Evolutionary conservation across 2,329 filamentous ascomycete genomes (phyloP).

Genomic region (Madurella fahalii): DNA sequence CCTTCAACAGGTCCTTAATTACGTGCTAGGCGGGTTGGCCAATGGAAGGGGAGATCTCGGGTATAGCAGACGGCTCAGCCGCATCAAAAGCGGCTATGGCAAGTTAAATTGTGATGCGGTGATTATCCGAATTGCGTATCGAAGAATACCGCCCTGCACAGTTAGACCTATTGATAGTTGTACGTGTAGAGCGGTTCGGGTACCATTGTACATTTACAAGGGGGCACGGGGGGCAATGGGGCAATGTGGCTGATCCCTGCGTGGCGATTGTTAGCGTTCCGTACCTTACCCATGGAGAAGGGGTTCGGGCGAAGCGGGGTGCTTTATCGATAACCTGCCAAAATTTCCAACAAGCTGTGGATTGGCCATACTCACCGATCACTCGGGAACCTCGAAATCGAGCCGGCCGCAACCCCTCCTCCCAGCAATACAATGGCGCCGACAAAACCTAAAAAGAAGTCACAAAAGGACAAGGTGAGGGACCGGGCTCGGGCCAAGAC

Average conservation of each 20-base stretch:
- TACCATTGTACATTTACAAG: too few species aligned
- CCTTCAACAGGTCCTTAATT: background rate
- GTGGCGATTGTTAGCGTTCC: too few species aligned
- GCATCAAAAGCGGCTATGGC: too few species aligned
- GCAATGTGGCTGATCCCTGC: too few species aligned
- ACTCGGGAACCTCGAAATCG: background rate
- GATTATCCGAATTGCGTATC: too few species aligned
- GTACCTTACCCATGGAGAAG: too few species aligned
- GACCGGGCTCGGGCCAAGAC: slow-evolving; percentile 21
- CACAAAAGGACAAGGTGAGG: slow-evolving; percentile 20
- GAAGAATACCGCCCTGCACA: too few species aligned
- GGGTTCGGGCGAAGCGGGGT: background rate
- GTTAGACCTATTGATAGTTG: too few species aligned
- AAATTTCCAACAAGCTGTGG: slow-evolving; percentile 10
- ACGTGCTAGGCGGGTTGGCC: background rate
- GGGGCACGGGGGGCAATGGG: too few species aligned
- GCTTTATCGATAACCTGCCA: slow-evolving; percentile 5
- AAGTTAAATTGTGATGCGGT: too few species aligned
- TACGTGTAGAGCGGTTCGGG: background rate
- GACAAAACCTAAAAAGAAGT: slow-evolving; percentile 26
- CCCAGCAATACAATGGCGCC: slow-evolving; percentile 21
- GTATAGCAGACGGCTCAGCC: too few species aligned
- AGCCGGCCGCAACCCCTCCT: background rate
- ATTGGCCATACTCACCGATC: background rate
- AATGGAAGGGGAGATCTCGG: background rate